A percentile compares a stretch with the other conserved stretches of the same genome.
These are phyloP conservation scores for Stachybotrys elegans DNA, from an alignment of 2,329 filamentous ascomycete species.

Conservation along the genomic window DNA sequence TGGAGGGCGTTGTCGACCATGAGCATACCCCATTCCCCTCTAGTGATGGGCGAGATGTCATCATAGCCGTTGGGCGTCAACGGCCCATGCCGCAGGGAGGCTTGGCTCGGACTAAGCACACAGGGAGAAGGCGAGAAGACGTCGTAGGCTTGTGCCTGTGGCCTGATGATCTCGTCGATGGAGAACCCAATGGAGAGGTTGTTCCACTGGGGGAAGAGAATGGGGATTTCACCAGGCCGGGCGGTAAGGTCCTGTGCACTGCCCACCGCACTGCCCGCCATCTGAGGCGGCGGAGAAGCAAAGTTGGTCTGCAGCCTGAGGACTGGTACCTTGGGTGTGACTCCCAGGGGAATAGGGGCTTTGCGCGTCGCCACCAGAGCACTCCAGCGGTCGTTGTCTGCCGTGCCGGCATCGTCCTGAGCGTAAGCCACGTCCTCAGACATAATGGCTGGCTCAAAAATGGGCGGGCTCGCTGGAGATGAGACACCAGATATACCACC, in stretches of 20 bases:
- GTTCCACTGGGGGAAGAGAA: slow-evolving; percentile 7
- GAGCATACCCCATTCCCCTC: slow-evolving; percentile 59
- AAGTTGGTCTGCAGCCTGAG: slow-evolving; percentile 43
- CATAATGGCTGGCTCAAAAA: slow-evolving; percentile 16
- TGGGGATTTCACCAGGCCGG: neutral
- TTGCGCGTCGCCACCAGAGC: no score
- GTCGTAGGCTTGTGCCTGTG: no score
- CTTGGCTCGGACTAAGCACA: slow-evolving; percentile 14
- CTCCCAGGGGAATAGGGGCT: no score
- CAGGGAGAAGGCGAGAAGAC: no score
- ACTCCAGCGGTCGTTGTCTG: slow-evolving; percentile 1
- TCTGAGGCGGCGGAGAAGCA: slow-evolving; percentile 10
- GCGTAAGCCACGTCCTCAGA: slow-evolving; percentile 16
- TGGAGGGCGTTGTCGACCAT: slow-evolving; percentile 44
- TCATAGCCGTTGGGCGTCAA: slow-evolving; percentile 55
- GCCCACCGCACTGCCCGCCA: neutral
- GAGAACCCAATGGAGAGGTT: slow-evolving; percentile 5
- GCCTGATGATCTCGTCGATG: neutral
- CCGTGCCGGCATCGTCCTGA: slow-evolving; percentile 9
- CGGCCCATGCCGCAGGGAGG: slow-evolving; percentile 33
- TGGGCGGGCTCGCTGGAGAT: slow-evolving; percentile 6
- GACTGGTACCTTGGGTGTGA: slow-evolving; percentile 20
- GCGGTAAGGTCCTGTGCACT: neutral
- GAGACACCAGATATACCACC: slow-evolving; percentile 40
- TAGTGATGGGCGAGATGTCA: slow-evolving; percentile 58